Evolutionary conservation across 2,329 filamentous ascomycete species (phyloP).

Genomic region (Claviceps capensis): DNA sequence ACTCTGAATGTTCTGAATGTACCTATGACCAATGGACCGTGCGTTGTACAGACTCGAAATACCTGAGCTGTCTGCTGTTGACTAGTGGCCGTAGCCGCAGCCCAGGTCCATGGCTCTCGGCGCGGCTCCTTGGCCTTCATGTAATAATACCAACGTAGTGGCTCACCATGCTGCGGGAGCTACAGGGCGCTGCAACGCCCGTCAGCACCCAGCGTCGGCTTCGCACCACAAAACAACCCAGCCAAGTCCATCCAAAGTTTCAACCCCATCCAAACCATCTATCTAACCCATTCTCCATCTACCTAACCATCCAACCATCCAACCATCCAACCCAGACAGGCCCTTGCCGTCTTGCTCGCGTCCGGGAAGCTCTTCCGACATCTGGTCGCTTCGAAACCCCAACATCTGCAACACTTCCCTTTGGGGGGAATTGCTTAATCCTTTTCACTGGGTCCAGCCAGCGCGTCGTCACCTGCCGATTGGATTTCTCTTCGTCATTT

Average conservation of each 20-base stretch:
- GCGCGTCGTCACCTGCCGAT: neutral
- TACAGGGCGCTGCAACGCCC: neutral
- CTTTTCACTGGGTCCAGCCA: conserved; percentile 3
- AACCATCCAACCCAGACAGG: too few relatives aligned
- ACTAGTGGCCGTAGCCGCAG: too few relatives aligned
- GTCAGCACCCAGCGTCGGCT: neutral
- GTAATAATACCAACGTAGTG: neutral
- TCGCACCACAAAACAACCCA: neutral
- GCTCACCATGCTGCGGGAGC: neutral
- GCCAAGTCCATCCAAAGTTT: too few relatives aligned
- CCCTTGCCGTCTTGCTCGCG: neutral
- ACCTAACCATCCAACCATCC: too few relatives aligned
- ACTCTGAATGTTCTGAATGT: too few relatives aligned
- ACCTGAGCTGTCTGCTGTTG: too few relatives aligned
- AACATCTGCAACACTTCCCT: conserved; percentile 1
- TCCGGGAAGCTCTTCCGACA: neutral
- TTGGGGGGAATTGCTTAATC: conserved; percentile 3
- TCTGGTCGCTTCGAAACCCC: neutral
- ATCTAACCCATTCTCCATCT: too few relatives aligned
- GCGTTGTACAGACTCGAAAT: too few relatives aligned
- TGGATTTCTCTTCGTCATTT: neutral
- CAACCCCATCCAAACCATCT: too few relatives aligned
- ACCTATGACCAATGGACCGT: too few relatives aligned
- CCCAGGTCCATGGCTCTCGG: too few relatives aligned
- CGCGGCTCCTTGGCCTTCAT: neutral